Evolutionary conservation across 2,329 filamentous ascomycete genomes (phyloP), one percentile per base, ranked within the genome.

Genomic region (Ceratocystiopsis sp.): DNA sequence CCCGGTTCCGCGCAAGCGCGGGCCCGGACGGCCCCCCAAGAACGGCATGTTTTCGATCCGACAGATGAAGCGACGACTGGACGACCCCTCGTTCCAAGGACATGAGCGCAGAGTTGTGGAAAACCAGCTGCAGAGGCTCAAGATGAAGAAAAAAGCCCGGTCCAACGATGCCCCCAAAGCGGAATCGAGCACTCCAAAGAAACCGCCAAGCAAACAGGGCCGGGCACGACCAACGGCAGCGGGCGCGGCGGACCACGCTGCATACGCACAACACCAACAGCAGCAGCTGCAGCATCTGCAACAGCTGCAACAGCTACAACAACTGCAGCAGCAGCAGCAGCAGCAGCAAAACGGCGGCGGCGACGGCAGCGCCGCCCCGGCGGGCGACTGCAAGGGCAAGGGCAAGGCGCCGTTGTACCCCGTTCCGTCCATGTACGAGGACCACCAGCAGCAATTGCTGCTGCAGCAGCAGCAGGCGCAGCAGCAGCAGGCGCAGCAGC

Each of bases 11-110:
- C 80, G 75, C 59, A 78, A 80, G 49, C 76, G 82, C 51, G 83
- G 83, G 14, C 83, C 83, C 11, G 83, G 83, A n/a, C 67, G 83
- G 42, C 83, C 83, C 17, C 83, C 83, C 0, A 87, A 87, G 62
- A 82, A 87, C 53, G 83, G 83, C 25, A 71, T 85, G 55, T 84
- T 86, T 75, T 87, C 82, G 1, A 86, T 86, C 60, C 69, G 83
- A 45, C 79, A 86, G 53, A 70, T 78, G 50, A 67, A 75, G 16
- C 58, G 76, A 40, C 67, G 77, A 9, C 75, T 44, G 34, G 45
- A 47, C 8, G 32, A 21, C 19, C 19, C 19, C 4, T 4, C 19
- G 19, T 21, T 21, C 19, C 19, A 21, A 4, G 19, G 19, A 7
- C 19, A 21, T n/a, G n/a, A n/a, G n/a, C n/a, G n/a, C n/a, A n/a